Conservation (phyloP, 2,329 filamentous ascomycete genomes). For the Colletotrichum endophyticum region DNA sequence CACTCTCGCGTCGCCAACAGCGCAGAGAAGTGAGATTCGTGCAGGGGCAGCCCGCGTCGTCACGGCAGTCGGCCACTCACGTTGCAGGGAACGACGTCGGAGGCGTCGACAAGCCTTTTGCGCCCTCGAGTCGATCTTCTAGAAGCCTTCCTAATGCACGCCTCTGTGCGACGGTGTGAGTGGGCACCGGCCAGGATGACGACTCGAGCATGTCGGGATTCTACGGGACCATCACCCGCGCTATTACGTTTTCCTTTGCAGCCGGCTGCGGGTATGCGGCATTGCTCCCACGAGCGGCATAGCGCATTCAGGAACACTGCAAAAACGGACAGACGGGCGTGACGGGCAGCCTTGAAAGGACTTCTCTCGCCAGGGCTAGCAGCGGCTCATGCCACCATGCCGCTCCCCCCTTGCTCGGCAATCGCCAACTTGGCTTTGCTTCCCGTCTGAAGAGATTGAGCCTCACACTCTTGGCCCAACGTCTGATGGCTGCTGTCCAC, state of each 20-base stretch:
- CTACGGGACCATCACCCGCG: not conserved
- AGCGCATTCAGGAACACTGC: not conserved
- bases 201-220: conserved; percentile 14
- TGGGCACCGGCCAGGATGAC: not conserved
- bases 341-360: not conserved
- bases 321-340: not conserved
- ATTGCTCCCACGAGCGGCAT: not conserved
- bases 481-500: not conserved
- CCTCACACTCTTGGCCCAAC: conserved; percentile 17
- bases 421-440: conserved; percentile 7
- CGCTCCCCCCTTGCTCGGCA: conserved; percentile 12
- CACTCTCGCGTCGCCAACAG: conserved; percentile 4
- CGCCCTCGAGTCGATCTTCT: conserved; percentile 8
- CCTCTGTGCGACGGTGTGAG: not conserved
- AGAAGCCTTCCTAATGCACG: conserved; percentile 15
- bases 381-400: not conserved
- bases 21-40: not conserved
- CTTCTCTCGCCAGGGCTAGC: not conserved
- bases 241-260: conserved; percentile 14
- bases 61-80: not conserved
- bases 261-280: not conserved
- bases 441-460: not conserved
- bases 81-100: not conserved
- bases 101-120: conserved; percentile 13
- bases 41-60: not conserved